Base-by-base conservation (phyloP, 2,329 filamentous ascomycete species). In the Ophiosphaerella herpotricha region DNA sequence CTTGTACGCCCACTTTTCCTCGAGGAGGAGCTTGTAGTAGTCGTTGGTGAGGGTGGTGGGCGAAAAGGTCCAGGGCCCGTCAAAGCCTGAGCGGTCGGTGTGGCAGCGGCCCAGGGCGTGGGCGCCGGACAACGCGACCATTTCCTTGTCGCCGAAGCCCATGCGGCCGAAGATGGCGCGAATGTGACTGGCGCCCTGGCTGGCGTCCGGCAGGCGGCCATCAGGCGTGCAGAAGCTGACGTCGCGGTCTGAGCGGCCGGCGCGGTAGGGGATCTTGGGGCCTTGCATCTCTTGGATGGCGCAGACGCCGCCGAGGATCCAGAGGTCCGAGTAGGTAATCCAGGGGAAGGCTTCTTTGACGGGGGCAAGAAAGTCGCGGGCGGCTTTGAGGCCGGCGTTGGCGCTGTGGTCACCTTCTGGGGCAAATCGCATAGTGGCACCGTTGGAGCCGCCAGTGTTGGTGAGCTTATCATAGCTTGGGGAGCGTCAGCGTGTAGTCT, bases 101-200 rank as follows among this genome's bases (percentile, higher is more conserved):
- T 97, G 94, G 80, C 89, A 95, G 61, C 92, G 90, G 56, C 92
- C 92, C 33, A 70, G 86, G 87, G 75, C 93, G 90, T 80, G 94
- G 84, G 44, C 86, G 79, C 83, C 97, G 87, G 82, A 82, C 45
- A 97, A 84, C 26, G 93, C 94, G 39, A 97, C 93, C 71, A 97
- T 97, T 77, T 97, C 92, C 69, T 89, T 89, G 78, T 99, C 93
- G 75, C 94, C 88, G 83, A 97, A 97, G 62, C 93, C 93, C 93
- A 97, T 97, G 73, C 93, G 91, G 75, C 86, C 85, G 78, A 97
- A 99, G 80, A 97, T 93, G 78, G 85, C 84, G 68, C 94, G 88
- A 65, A 97, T 83, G 78, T 97, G 93, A 70, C 58, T 84, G 55
- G 86, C 80, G 54, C 84, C 88, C 82, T 97, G 85, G 64, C 85